Base-by-base conservation (phyloP, 75 land plant genomes). In the Pseudotsuga menziesii region DNA sequence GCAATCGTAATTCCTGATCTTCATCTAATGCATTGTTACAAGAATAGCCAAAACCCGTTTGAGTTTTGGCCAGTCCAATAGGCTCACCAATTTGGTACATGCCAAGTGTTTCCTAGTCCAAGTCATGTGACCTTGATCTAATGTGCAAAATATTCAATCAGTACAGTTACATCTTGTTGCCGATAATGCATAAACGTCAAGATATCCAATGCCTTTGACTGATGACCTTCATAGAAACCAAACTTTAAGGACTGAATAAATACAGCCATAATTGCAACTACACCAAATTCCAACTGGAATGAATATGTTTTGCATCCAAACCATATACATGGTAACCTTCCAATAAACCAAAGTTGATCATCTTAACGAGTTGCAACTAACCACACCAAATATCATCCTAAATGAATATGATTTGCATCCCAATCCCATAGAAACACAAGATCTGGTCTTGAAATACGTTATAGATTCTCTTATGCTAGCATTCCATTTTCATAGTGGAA, bases 401-500 rank as follows among this genome's bases (percentile, higher is more conserved):
- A 69, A 69, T 69, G 72, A n/a, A 69, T 13, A n/a, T 35, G 22
- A 36, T 39, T 41, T 41, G 23, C 36, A 35, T 17, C 48, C 44
- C 48, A 64, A 35, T 16, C 2, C n/a, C 20, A 32, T 17, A 39
- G 36, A 44, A 41, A 69, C 36, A 69, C 72, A 13, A 69, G 35
- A 32, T 64, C 39, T 36, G 41, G 8, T 48, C 54, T 67, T 39
- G 20, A 67, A 32, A 39, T 39, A 41, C 20, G 52, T 20, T 15
- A 16, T 11, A n/a, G 36, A 9, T 14, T 69, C 72, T 20, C 54
- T 48, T 48, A 48, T 79, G 48, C 63, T 80, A 81, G 56, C 83
- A 81, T 48, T 81, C 83, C 20, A 36, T 57, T 57, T 83, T 86
- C 29, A 88, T 88, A 20, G 85, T 79, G 35, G 93, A 85, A 19